These are phyloP conservation scores for Ceratobasidium sp. DNA, from an alignment of 1,284 basidiomycete genomes.

Conservation along the genomic window DNA sequence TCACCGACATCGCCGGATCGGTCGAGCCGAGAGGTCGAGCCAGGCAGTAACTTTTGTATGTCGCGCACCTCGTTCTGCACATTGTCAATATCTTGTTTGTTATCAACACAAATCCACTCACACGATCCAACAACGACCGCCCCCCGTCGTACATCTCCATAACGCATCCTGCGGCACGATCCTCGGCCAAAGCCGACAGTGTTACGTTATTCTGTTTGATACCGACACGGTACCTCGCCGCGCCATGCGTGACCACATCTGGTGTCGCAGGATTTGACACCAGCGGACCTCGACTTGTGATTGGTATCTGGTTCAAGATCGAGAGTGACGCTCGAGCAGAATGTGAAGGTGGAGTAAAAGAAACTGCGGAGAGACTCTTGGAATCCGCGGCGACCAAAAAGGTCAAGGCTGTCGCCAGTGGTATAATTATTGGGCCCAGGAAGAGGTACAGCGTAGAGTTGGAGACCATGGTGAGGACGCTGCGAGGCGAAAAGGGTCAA, in stretches of 20 bases:
- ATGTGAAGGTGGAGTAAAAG: conserved; percentile 5
- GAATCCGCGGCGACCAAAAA: neutral
- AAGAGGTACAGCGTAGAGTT: neutral
- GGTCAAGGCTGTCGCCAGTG: conserved; percentile 6
- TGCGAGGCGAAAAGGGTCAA: neutral
- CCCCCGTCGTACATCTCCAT: conserved; percentile 6
- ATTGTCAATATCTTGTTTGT: neutral
- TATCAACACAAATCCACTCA: neutral
- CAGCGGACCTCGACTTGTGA: neutral
- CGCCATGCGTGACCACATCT: neutral
- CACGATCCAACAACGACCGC: neutral
- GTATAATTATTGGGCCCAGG: neutral
- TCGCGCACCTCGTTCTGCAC: conserved; percentile 2
- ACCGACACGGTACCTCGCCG: neutral
- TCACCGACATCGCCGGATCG: neutral
- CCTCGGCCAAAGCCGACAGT: neutral
- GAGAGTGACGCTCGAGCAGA: neutral
- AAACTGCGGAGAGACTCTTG: conserved; percentile 18
- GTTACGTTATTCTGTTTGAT: neutral
- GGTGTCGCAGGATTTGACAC: neutral
- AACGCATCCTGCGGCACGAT: neutral
- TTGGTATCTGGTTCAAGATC: neutral
- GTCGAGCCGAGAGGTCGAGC: neutral
- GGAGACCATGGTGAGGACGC: neutral
- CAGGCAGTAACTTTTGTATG: neutral